phyloP scores from a whole-genome alignment of 2,329 filamentous ascomycete species.

The Neocucurbitaria cava region DNA sequence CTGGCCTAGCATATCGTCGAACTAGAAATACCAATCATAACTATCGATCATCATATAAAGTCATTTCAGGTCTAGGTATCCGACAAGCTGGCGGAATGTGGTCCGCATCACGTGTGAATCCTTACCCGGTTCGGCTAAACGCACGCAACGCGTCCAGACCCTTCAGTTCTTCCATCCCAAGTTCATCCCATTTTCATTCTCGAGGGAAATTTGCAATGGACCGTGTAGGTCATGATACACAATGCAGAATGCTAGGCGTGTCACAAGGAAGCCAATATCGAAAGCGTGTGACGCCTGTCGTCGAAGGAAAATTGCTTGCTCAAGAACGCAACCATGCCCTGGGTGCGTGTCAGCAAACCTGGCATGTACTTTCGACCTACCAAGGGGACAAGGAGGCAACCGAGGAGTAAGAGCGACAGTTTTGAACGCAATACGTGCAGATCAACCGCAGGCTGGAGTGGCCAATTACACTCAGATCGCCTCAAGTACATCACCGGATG shows the following conservation, averaged over 20 bases:
- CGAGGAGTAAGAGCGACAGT: constrained; percentile 66
- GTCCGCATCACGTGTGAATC: background rate
- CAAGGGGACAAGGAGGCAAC: constrained; percentile 14
- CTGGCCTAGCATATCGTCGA: background rate
- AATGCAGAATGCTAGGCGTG: constrained; percentile 7
- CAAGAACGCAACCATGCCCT: constrained; percentile 73
- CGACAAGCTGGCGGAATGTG: too few relatives aligned
- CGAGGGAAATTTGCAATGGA: background rate
- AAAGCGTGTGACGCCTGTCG: constrained; percentile 76
- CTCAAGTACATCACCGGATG: background rate
- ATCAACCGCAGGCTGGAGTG: constrained; percentile 51
- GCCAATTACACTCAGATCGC: background rate
- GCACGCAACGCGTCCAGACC: background rate
- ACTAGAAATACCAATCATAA: too few relatives aligned
- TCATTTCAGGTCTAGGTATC: too few relatives aligned
- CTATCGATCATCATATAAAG: too few relatives aligned
- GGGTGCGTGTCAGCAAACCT: constrained; percentile 68
- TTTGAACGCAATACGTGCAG: constrained; percentile 75
- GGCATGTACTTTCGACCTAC: constrained; percentile 42
- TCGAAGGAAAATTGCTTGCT: constrained; percentile 77
- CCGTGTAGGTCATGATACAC: background rate
- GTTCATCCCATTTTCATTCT: background rate
- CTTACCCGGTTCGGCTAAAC: constrained; percentile 3
- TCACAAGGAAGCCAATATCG: constrained; percentile 10
- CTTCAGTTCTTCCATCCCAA: too few relatives aligned